These are phyloP conservation scores for Alternaria brassicicola DNA, from an alignment of 2,329 filamentous ascomycete species.

Conservation along the genomic window DNA sequence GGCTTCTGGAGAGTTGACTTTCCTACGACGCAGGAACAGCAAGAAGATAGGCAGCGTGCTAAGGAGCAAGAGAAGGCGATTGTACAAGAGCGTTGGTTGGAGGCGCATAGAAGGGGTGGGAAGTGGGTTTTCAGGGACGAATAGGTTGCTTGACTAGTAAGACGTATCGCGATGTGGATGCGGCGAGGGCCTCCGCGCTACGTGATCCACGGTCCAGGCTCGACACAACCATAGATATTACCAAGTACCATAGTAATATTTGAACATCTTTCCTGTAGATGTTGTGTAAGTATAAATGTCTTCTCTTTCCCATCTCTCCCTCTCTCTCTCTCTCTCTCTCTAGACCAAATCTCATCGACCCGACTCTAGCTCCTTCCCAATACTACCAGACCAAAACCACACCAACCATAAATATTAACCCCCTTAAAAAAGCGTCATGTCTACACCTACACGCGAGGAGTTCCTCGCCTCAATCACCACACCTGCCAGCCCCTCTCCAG, in stretches of 20 bases:
- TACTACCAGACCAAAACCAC: neutral
- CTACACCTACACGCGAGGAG: neutral
- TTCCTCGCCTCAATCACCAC: conserved; percentile 1
- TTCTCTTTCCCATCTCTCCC: no score
- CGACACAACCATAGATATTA: neutral
- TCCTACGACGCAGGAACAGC: conserved; percentile 81
- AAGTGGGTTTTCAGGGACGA: conserved; percentile 86
- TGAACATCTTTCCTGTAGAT: neutral
- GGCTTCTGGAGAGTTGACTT: conserved; percentile 94
- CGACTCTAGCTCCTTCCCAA: no score
- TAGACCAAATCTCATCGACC: neutral
- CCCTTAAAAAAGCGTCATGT: conserved; percentile 1
- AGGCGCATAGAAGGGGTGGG: conserved; percentile 79
- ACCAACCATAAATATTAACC: neutral
- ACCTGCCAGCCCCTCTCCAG: neutral
- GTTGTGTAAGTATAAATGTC: neutral
- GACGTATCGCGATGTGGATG: neutral
- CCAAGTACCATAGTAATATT: neutral
- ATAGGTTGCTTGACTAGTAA: conserved; percentile 44
- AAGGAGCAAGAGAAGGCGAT: conserved; percentile 66
- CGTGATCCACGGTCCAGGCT: neutral
- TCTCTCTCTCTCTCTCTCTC: no score
- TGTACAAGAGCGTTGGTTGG: conserved; percentile 75
- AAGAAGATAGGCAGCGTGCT: conserved; percentile 69
- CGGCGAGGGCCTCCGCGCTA: neutral